A percentile compares a stretch with the other conserved stretches of the same genome.
These are phyloP conservation scores for Articulospora tetracladia DNA, from an alignment of 495 filamentous ascomycete species.

Conservation along the genomic window DNA sequence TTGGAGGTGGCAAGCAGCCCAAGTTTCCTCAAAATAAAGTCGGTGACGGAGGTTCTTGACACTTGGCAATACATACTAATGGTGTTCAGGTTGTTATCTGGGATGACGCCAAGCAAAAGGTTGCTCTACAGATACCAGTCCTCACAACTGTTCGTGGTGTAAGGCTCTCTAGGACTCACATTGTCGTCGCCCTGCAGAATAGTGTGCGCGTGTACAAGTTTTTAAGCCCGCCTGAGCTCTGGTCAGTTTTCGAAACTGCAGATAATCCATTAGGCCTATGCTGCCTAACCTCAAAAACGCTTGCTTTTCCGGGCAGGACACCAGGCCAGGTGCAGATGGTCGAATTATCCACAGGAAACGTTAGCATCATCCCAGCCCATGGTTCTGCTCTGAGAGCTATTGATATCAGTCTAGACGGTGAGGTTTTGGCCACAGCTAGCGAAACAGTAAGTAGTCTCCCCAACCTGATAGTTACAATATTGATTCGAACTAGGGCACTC, in stretches of 20 bases:
- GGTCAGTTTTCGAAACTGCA: slow-evolving; percentile 77
- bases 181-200: slow-evolving; percentile 79
- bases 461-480: not conserved
- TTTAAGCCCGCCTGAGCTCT: slow-evolving; percentile 66
- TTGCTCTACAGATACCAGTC: slow-evolving; percentile 69
- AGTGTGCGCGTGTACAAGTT: slow-evolving; percentile 81
- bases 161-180: slow-evolving; percentile 70
- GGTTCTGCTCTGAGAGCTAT: slow-evolving; percentile 74
- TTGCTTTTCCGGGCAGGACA: slow-evolving; percentile 82
- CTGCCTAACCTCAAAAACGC: slow-evolving; percentile 63
- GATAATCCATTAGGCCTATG: slow-evolving; percentile 84
- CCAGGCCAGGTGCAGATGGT: slow-evolving; percentile 90
- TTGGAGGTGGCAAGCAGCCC: slow-evolving; percentile 82
- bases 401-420: slow-evolving; percentile 73
- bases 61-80: not conserved
- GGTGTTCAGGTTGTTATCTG: slow-evolving; percentile 72
- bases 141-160: slow-evolving; percentile 73
- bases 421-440: slow-evolving; percentile 85
- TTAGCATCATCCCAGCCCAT: slow-evolving; percentile 94
- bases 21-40: slow-evolving; percentile 89
- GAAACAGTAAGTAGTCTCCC: slow-evolving; percentile 58
- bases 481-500: slow-evolving; percentile 59
- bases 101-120: slow-evolving; percentile 80
- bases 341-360: slow-evolving; percentile 73
- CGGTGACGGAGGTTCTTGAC: slow-evolving; percentile 1